Evolutionary conservation across 495 filamentous ascomycete species (phyloP).

Genomic region (Saxispiralis lemnorum): DNA sequence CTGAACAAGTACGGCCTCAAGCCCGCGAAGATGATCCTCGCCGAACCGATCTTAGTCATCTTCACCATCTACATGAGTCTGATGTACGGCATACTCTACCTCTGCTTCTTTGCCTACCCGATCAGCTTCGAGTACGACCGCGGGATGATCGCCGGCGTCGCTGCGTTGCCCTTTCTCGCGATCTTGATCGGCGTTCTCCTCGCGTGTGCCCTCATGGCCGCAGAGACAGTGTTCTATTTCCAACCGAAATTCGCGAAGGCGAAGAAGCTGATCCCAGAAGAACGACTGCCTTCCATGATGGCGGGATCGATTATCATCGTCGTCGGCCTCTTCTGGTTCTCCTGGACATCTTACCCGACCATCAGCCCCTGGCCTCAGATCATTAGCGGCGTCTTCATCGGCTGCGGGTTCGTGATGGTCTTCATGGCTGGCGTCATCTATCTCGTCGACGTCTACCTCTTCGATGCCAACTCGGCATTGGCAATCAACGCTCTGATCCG

Average conservation of each 20-base stretch:
- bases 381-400: conserved; percentile 20
- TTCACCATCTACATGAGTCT: conserved; percentile 26
- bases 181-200: conserved; percentile 28
- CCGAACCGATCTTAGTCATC: conserved; percentile 42
- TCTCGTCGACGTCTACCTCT: conserved; percentile 17
- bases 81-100: conserved; percentile 23
- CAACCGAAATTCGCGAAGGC: conserved; percentile 22
- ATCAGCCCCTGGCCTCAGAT: conserved; percentile 35
- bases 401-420: conserved; percentile 16
- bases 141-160: conserved; percentile 24
- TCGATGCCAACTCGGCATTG: conserved; percentile 27
- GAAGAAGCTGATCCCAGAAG: conserved; percentile 23
- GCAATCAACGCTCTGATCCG: conserved; percentile 34
- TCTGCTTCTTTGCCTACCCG: conserved; percentile 20
- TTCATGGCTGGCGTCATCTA: conserved; percentile 36
- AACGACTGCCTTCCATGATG: conserved; percentile 26
- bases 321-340: conserved; percentile 31
- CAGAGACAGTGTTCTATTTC: conserved; percentile 24
- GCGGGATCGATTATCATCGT: conserved; percentile 27
- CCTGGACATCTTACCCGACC: conserved; percentile 25
- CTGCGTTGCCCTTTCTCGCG: conserved; percentile 32
- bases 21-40: conserved; percentile 39
- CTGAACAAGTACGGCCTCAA: conserved; percentile 1
- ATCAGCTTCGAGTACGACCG: conserved; percentile 15
- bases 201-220: conserved; percentile 26